Evolutionary conservation across 2,329 filamentous ascomycete species (phyloP).

Genomic region (Phaeosphaeria sp.): DNA sequence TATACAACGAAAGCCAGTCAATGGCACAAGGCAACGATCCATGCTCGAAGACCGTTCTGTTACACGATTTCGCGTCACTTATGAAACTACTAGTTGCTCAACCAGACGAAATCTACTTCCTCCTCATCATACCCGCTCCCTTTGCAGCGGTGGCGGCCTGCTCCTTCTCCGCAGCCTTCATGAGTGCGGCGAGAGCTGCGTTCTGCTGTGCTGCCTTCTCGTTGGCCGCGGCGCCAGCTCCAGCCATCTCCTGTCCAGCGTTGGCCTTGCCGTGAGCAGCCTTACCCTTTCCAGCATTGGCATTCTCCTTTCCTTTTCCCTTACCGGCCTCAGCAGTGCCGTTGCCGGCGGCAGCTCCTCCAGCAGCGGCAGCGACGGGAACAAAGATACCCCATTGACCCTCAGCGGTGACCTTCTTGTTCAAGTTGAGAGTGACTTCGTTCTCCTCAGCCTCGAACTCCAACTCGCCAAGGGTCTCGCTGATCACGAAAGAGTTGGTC

Average conservation of each 20-base stretch:
- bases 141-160: not conserved
- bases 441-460: constrained; percentile 34
- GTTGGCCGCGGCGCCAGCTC: not conserved
- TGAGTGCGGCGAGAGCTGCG: not conserved
- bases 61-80: not conserved
- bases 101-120: not conserved
- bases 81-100: not conserved
- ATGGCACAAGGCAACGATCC: not conserved
- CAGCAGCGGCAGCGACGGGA: constrained; percentile 14
- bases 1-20: not conserved
- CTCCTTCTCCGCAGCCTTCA: constrained; percentile 1
- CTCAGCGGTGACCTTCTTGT: constrained; percentile 30
- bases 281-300: not conserved
- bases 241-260: not conserved
- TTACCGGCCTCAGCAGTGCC: not conserved
- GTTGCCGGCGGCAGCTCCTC: constrained; percentile 4
- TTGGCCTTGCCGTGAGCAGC: constrained; percentile 1
- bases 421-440: constrained; percentile 30
- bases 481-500: constrained; percentile 25
- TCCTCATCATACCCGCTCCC: not conserved
- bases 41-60: not conserved
- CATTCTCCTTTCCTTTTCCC: not conserved
- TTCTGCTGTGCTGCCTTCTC: not conserved
- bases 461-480: constrained; percentile 22
- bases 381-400: constrained; percentile 30